Evolutionary conservation across 306 rosid species (phyloP).

Genomic region (Dalbergia cultrata): DNA sequence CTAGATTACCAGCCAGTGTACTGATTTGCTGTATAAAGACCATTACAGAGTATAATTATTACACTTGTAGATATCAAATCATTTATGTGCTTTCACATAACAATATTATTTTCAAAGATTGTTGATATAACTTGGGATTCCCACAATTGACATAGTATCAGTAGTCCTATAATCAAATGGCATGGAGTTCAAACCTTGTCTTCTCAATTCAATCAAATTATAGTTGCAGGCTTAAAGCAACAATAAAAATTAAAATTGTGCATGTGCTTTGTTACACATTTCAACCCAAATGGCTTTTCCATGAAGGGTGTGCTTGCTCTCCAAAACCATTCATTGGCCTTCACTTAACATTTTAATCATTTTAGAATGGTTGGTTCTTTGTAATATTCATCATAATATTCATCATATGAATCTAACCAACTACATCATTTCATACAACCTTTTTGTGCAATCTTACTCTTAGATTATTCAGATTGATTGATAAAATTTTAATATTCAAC

Average conservation of each 20-base stretch:
- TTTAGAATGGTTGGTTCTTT: too few species aligned
- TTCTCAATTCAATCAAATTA: not conserved
- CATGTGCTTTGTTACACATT: not conserved
- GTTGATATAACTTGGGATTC: not conserved
- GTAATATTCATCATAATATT: not conserved
- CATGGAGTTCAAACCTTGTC: not conserved
- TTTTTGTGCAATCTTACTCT: too few species aligned
- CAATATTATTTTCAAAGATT: not conserved
- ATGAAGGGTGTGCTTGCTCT: not conserved
- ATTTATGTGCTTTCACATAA: not conserved
- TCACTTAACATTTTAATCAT: too few species aligned
- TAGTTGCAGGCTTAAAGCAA: not conserved
- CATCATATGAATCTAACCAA: not conserved
- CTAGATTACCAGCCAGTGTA: conserved; percentile 78
- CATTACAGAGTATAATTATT: conserved; percentile 32
- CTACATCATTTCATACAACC: too few species aligned
- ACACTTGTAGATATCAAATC: conserved; percentile 28
- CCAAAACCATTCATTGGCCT: not conserved
- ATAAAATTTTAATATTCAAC: too few species aligned
- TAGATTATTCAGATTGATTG: too few species aligned
- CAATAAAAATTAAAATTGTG: not conserved
- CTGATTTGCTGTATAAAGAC: conserved; percentile 78
- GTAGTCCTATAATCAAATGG: not conserved
- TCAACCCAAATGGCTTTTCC: not conserved
- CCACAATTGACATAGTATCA: not conserved